These are phyloP conservation scores for Phialocephala subalpina DNA, from an alignment of 2,329 filamentous ascomycete genomes.

Conservation along the genomic window DNA sequence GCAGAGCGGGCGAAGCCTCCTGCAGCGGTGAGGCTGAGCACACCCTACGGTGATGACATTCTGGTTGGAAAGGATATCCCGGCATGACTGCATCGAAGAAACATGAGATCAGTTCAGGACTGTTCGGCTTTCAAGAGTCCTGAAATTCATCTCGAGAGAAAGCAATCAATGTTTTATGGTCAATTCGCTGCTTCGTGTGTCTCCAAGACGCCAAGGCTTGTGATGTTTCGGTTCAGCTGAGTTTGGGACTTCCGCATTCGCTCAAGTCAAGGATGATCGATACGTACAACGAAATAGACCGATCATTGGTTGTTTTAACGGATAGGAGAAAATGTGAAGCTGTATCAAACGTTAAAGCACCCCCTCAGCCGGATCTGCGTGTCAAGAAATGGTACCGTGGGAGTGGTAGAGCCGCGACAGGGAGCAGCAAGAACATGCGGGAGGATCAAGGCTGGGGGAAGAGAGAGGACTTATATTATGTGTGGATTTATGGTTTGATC, in stretches of 20 bases:
- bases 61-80: background rate
- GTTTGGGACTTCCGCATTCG: constrained; percentile 5
- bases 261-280: background rate
- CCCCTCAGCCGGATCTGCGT: background rate
- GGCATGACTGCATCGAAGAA: background rate
- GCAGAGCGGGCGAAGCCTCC: background rate
- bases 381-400: background rate
- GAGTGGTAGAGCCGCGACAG: constrained; percentile 2
- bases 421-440: background rate
- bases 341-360: background rate
- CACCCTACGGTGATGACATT: background rate
- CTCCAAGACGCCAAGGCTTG: background rate
- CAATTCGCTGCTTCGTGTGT: background rate
- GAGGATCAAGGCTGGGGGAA: background rate
- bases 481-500: no score
- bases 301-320: background rate
- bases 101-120: background rate
- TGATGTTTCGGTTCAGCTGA: constrained; percentile 20
- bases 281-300: background rate
- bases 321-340: background rate
- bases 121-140: constrained; percentile 9
- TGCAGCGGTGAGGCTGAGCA: constrained; percentile 17
- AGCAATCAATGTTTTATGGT: background rate
- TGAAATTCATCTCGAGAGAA: background rate
- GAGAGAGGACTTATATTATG: background rate